Conservation (phyloP, 257 asterid genomes). For the Oldenlandia corymbosa region DNA sequence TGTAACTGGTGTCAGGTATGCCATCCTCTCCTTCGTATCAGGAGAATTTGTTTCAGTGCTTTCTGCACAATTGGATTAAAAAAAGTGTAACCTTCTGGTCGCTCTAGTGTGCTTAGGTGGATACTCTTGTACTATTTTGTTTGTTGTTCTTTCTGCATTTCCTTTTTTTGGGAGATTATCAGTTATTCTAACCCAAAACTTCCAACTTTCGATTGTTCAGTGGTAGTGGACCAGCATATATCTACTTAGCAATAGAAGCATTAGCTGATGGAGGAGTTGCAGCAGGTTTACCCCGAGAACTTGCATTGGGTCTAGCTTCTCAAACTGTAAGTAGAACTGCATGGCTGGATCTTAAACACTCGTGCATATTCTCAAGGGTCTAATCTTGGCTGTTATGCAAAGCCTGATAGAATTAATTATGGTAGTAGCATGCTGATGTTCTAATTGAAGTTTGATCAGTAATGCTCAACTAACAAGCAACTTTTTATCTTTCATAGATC, state of each 20-base stretch:
- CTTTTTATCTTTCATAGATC: too few species aligned
- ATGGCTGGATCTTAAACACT: not conserved
- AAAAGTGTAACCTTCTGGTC: too few species aligned
- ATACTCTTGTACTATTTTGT: not conserved
- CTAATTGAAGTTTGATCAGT: not conserved
- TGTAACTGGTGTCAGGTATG: slow-evolving; percentile 77
- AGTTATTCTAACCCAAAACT: slow-evolving; percentile 12
- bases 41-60: not conserved
- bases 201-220: slow-evolving; percentile 36
- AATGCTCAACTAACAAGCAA: not conserved
- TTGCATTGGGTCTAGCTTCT: slow-evolving; percentile 84
- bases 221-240: slow-evolving; percentile 95
- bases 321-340: slow-evolving; percentile 59
- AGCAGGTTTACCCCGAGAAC: slow-evolving; percentile 93
- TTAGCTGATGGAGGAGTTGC: slow-evolving; percentile 99
- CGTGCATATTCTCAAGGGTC: not conserved
- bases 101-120: not conserved
- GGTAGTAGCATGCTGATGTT: too few species aligned
- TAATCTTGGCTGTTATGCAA: not conserved
- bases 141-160: too few species aligned
- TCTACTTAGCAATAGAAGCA: slow-evolving; percentile 89
- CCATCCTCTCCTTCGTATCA: slow-evolving; percentile 11
- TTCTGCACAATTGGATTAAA: not conserved
- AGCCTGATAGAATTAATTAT: not conserved
- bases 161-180: not conserved